These are phyloP conservation scores for Dianthus caryophyllus DNA, from an alignment of 148 eudicot species.

Conservation along the genomic window DNA sequence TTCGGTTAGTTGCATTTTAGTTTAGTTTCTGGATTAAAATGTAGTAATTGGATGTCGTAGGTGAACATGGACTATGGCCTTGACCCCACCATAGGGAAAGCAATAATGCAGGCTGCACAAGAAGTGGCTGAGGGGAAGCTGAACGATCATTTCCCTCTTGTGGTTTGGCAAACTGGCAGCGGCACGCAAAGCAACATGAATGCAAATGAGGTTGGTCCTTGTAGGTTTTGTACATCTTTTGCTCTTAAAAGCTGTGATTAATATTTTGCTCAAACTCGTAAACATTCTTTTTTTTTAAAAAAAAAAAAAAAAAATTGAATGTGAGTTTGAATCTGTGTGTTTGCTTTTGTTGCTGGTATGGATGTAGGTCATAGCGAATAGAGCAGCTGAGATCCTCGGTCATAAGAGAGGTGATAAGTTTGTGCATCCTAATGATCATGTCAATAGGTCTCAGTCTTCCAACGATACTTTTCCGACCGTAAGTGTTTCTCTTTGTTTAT, in stretches of 20 bases:
- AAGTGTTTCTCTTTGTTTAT: constrained; percentile 25
- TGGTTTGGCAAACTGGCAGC: constrained; percentile 99
- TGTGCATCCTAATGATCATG: constrained; percentile 99
- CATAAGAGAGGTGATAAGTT: constrained; percentile 80
- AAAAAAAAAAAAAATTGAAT: too few relatives aligned
- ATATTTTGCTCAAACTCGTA: constrained; percentile 5
- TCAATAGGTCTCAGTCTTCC: constrained; percentile 96
- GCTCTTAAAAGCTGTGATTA: background rate
- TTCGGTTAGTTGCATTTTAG: too few relatives aligned
- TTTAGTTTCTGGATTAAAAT: constrained; percentile 12
- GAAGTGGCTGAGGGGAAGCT: constrained; percentile 94
- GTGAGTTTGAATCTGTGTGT: background rate
- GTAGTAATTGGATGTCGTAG: constrained; percentile 34
- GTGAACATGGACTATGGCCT: constrained; percentile 98
- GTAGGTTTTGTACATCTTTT: background rate
- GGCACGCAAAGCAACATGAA: constrained; percentile 99
- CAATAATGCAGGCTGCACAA: constrained; percentile 96
- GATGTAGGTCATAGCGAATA: constrained; percentile 91
- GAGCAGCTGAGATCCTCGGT: constrained; percentile 98
- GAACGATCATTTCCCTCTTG: constrained; percentile 89
- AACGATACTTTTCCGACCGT: constrained; percentile 98
- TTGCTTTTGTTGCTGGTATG: background rate
- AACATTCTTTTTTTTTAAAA: background rate
- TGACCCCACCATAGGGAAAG: constrained; percentile 84
- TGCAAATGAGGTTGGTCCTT: constrained; percentile 83